Percentiles rank a stretch among this genome's conserved stretches.
Conservation (phyloP, 192 early-diverging fungal species). For the Entophlyctis helioformis region DNA sequence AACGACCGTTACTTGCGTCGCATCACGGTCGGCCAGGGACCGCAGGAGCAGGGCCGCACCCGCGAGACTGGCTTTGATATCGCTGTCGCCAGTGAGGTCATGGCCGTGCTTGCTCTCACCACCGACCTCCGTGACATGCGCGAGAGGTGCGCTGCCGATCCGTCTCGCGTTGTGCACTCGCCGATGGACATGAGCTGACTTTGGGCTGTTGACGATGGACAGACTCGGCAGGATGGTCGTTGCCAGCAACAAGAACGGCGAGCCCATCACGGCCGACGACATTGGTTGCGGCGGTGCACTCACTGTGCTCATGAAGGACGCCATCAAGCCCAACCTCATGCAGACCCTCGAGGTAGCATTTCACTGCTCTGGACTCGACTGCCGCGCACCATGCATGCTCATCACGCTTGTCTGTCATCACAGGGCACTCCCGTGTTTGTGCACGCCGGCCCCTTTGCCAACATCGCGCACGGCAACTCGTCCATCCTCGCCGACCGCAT, state of each 20-base stretch:
- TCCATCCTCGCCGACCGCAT: constrained; percentile 93
- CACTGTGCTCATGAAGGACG: constrained; percentile 95
- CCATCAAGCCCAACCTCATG: constrained; percentile 97
- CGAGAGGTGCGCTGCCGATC: constrained; percentile 48
- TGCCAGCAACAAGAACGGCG: constrained; percentile 64
- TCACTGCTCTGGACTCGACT: background rate
- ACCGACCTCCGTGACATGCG: constrained; percentile 90
- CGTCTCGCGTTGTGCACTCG: no score
- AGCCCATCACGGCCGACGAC: constrained; percentile 90
- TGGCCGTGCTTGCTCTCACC: constrained; percentile 92
- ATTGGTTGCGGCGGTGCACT: constrained; percentile 90
- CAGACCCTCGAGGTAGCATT: constrained; percentile 77
- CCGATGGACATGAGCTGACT: no score
- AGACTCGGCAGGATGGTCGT: constrained; percentile 89
- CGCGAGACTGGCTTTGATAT: constrained; percentile 96
- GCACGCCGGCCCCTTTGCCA: constrained; percentile 98
- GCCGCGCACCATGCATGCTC: background rate
- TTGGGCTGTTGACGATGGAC: background rate
- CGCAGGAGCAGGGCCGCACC: constrained; percentile 76
- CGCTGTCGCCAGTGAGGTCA: constrained; percentile 93
- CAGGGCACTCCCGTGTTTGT: constrained; percentile 93
- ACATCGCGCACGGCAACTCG: constrained; percentile 97
- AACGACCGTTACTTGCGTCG: constrained; percentile 93
- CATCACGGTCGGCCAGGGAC: constrained; percentile 77
- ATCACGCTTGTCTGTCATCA: background rate